These are phyloP conservation scores for Trypanosomatidae sp. DNA, from an alignment of 208 protist genomes.

Conservation along the genomic window DNA sequence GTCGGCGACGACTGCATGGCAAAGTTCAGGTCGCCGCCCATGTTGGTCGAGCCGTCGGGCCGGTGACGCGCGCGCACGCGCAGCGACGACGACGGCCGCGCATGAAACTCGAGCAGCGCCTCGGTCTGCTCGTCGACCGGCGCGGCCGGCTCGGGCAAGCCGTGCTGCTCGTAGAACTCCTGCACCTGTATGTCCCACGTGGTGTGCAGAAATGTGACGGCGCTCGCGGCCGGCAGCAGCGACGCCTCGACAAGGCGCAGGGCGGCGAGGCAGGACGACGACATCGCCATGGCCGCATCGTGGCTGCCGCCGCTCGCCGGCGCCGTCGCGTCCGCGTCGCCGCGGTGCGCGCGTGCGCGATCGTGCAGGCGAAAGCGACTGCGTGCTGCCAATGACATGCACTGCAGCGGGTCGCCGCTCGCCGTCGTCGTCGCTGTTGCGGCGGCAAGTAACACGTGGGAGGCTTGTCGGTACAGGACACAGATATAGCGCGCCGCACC, in stretches of 20 bases:
- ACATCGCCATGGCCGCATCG: too few relatives aligned
- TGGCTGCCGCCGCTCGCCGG: background rate
- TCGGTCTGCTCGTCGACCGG: slow-evolving; percentile 66
- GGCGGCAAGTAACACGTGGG: slow-evolving; percentile 12
- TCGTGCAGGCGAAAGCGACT: slow-evolving; percentile 60
- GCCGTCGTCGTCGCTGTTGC: too few relatives aligned
- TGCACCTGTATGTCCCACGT: slow-evolving; percentile 90
- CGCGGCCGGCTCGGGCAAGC: slow-evolving; percentile 55
- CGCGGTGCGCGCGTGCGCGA: background rate
- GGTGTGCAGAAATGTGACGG: slow-evolving; percentile 80
- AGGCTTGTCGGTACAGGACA: slow-evolving; percentile 59
- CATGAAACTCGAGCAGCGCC: slow-evolving; percentile 70
- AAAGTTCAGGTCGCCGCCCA: slow-evolving; percentile 71
- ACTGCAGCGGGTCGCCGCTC: slow-evolving; percentile 29
- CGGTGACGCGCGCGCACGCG: slow-evolving; percentile 78
- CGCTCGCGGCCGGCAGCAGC: slow-evolving; percentile 34
- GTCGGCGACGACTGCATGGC: slow-evolving; percentile 46
- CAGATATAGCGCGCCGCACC: slow-evolving; percentile 78
- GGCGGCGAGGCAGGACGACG: slow-evolving; percentile 11
- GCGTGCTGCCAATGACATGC: slow-evolving; percentile 20
- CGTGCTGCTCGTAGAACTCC: slow-evolving; percentile 77
- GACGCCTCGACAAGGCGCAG: slow-evolving; percentile 38
- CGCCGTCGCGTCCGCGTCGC: background rate
- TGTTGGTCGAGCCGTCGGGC: slow-evolving; percentile 73
- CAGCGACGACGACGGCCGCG: slow-evolving; percentile 24